Conservation (phyloP, 495 filamentous ascomycete species). For the Amphirosellinia nigrospora region DNA sequence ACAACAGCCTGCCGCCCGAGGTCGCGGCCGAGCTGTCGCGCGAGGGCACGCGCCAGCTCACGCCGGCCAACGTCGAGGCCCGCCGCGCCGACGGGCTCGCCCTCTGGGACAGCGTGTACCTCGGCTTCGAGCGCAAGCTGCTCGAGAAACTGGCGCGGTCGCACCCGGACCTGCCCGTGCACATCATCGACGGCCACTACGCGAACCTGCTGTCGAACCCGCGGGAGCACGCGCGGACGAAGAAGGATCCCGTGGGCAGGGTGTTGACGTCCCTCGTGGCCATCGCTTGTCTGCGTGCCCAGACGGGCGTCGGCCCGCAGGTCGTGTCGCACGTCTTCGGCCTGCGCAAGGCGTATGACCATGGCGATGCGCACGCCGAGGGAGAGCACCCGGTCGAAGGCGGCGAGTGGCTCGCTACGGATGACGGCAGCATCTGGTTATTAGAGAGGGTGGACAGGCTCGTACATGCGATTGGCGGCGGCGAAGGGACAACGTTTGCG, state of each 20-base stretch:
- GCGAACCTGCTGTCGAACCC: slow-evolving; percentile 73
- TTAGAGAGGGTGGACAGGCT: slow-evolving; percentile 72
- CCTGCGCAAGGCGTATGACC: slow-evolving; percentile 69
- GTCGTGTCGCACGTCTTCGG: slow-evolving; percentile 79
- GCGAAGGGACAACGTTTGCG: slow-evolving; percentile 65
- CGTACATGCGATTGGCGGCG: slow-evolving; percentile 66
- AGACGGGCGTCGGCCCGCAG: slow-evolving; percentile 80
- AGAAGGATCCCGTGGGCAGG: slow-evolving; percentile 58
- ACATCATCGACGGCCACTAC: slow-evolving; percentile 74
- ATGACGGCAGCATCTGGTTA: slow-evolving; percentile 77
- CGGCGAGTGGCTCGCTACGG: slow-evolving; percentile 68
- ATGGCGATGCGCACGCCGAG: slow-evolving; percentile 60
- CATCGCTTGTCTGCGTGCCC: slow-evolving; percentile 70
- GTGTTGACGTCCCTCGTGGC: slow-evolving; percentile 72
- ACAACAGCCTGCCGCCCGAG: slow-evolving; percentile 55
- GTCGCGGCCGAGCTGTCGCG: slow-evolving; percentile 53
- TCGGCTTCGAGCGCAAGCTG: slow-evolving; percentile 72
- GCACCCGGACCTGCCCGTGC: slow-evolving; percentile 78
- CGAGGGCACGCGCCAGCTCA: slow-evolving; percentile 56
- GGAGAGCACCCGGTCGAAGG: slow-evolving; percentile 59
- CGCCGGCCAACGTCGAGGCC: slow-evolving; percentile 56
- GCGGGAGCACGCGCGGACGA: slow-evolving; percentile 21
- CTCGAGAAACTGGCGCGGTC: slow-evolving; percentile 67
- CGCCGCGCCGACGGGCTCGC: slow-evolving; percentile 58
- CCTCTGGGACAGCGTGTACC: slow-evolving; percentile 77